Evolutionary conservation across 1,284 basidiomycete genomes (phyloP).

Genomic region (Mycena citricolor): DNA sequence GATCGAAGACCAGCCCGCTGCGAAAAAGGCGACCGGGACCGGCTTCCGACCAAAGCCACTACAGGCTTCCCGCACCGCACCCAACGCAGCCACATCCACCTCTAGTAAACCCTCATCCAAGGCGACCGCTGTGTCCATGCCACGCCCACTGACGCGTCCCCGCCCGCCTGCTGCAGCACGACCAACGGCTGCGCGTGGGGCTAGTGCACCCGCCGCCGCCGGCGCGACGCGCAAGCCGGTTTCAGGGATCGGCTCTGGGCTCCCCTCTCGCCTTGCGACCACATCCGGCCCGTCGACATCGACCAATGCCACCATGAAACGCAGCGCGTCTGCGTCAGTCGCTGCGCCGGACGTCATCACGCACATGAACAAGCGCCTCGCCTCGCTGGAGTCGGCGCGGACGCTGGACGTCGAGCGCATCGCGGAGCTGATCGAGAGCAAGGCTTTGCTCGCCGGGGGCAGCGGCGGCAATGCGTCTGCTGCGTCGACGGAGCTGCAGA

Average conservation of each 20-base stretch:
- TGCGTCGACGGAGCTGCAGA: too few relatives aligned
- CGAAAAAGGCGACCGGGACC: slow-evolving; percentile 6
- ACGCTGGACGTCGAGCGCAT: slow-evolving; percentile 14
- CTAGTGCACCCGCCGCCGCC: slow-evolving; percentile 15
- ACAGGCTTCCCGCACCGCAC: slow-evolving; percentile 10
- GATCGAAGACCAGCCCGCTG: slow-evolving; percentile 10
- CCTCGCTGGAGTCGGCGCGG: slow-evolving; percentile 16
- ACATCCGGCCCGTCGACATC: too few relatives aligned
- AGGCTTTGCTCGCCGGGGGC: not conserved
- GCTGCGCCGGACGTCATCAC: slow-evolving; percentile 20
- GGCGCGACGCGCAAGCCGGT: slow-evolving; percentile 18
- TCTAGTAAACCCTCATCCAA: not conserved
- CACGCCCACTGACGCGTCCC: slow-evolving; percentile 13
- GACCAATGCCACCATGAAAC: slow-evolving; percentile 6
- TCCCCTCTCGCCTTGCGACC: slow-evolving; percentile 15
- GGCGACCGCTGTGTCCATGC: slow-evolving; percentile 7
- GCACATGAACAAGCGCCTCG: slow-evolving; percentile 19
- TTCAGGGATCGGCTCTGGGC: slow-evolving; percentile 1
- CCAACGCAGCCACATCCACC: slow-evolving; percentile 12
- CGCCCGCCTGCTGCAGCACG: slow-evolving; percentile 16
- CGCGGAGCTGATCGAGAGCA: slow-evolving; percentile 9
- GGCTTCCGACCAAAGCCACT: slow-evolving; percentile 21
- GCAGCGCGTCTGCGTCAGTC: slow-evolving; percentile 10
- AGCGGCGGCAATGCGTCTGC: not conserved
- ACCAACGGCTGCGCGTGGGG: slow-evolving; percentile 15